Percentiles rank a stretch among this genome's conserved stretches.
These are phyloP conservation scores for Volvox africanus DNA, from an alignment of 139 green algal genomes.

Conservation along the genomic window DNA sequence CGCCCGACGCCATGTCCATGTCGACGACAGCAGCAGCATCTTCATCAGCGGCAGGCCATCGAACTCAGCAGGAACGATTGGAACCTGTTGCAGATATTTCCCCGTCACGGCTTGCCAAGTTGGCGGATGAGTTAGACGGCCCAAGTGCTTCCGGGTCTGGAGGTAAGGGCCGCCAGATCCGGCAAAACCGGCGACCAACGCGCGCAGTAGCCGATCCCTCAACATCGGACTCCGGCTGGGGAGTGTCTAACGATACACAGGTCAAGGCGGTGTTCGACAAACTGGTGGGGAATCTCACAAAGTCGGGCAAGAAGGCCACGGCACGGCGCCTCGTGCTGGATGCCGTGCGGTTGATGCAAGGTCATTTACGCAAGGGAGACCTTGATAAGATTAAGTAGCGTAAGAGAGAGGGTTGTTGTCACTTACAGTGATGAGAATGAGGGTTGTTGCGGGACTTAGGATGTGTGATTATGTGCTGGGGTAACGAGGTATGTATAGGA, in stretches of 20 bases:
- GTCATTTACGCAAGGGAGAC: slow-evolving; percentile 17
- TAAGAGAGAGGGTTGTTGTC: neutral
- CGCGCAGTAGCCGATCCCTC: neutral
- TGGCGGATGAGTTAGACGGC: slow-evolving; percentile 11
- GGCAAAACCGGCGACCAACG: neutral
- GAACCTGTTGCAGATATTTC: neutral
- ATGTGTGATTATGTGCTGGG: no score
- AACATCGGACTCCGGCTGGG: neutral
- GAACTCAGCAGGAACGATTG: neutral
- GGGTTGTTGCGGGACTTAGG: no score
- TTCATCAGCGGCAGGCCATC: neutral
- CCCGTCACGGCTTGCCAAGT: neutral
- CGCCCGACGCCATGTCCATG: neutral
- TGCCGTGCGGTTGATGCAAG: slow-evolving; percentile 28
- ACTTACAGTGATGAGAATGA: no score
- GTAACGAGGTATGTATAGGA: no score
- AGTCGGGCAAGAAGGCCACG: slow-evolving; percentile 39
- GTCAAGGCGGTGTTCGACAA: slow-evolving; percentile 37
- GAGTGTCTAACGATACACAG: neutral
- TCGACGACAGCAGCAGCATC: neutral
- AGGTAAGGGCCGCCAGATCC: neutral
- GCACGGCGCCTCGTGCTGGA: slow-evolving; percentile 40
- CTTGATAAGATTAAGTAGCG: slow-evolving; percentile 40
- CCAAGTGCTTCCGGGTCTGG: neutral
- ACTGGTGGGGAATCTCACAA: slow-evolving; percentile 47